Base-by-base conservation (phyloP, 331 rosid genomes). In the Dryas integrifolia region DNA sequence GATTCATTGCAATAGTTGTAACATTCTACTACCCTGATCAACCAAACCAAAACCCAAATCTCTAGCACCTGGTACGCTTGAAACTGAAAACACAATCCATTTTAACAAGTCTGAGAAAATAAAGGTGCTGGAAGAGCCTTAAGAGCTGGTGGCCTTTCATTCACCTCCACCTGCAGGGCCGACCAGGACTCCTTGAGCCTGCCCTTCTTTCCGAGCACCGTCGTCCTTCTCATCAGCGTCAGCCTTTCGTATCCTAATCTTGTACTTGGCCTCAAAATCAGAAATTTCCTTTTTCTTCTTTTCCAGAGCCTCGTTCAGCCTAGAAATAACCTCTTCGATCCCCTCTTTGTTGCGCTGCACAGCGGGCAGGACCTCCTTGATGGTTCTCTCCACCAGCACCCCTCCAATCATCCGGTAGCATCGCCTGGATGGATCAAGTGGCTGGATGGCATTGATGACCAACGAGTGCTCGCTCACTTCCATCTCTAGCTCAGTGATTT, bases 321-420 rank as follows among this genome's bases (percentile, higher is more conserved):
- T 77, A 0, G 87, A 78, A 67, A 89, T 78, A 7, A 94, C 97
- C 86, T 91, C 97, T 82, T 91, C 96, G 8, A 94, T 81, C 24
- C 98, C 98, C 45, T 94, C 98, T 65, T 88, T 91, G 73, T 91
- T 94, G 72, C 96, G 88, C 83, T 82, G 92, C 60, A 94, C 98
- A 0, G 98, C 97, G 35, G 98, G 98, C 84, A 88, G 58, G 76
- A 94, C 98, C 80, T 94, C 98, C 63, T 85, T 88, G 84, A 91
- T 84, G 51, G 98, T 94, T 86, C 98, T 89, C 86, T 94, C 98
- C 78, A 94, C 98, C 81, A 94, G 90, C 45, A 94, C 97, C 39
- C 97, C 98, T 61, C 97, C 98, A 2, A 94, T 94, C 96, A 94
- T 94, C 6, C 98, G 86, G 73, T 88, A 91, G 86, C 98, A 89